phyloP scores from a whole-genome alignment of 2,329 filamentous ascomycete genomes.

The Macrophomina pseudophaseolina region DNA sequence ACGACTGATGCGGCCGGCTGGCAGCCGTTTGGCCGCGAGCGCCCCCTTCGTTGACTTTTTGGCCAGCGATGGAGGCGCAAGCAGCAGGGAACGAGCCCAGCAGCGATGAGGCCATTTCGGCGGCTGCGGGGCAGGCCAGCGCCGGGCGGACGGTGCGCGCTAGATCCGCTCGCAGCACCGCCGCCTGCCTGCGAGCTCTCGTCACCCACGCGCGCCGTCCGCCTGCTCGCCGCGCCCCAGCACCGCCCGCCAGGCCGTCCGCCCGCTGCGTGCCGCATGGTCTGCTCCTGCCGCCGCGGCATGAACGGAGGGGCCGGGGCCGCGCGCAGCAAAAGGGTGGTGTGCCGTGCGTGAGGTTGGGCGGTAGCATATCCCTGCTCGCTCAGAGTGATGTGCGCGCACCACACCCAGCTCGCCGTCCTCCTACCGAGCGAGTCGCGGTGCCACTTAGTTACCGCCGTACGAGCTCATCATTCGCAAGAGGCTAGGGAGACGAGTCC shows the following conservation, averaged over 20 bases:
- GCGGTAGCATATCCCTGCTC: slow-evolving; percentile 20
- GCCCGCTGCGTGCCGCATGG: not conserved
- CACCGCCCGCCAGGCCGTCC: not conserved
- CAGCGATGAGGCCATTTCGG: slow-evolving; percentile 20
- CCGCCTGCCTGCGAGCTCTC: not conserved
- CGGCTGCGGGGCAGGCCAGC: slow-evolving; percentile 11
- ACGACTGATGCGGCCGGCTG: not conserved
- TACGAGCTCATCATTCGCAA: slow-evolving; percentile 23
- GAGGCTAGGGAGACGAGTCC: slow-evolving; percentile 16
- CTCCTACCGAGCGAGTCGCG: slow-evolving; percentile 23
- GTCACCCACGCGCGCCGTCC: not conserved
- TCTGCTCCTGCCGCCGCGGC: no score
- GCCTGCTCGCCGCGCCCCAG: not conserved
- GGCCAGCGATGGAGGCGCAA: not conserved
- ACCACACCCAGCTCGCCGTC: slow-evolving; percentile 22
- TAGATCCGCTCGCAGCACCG: slow-evolving; percentile 8
- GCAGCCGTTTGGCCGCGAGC: not conserved
- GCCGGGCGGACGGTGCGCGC: slow-evolving; percentile 17
- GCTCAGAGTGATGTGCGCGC: slow-evolving; percentile 20
- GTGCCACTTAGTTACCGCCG: slow-evolving; percentile 25
- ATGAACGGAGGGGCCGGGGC: not conserved
- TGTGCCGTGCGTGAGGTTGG: slow-evolving; percentile 10
- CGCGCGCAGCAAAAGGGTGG: not conserved
- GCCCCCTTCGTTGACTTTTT: not conserved
- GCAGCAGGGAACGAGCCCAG: slow-evolving; percentile 8